Evolutionary conservation across 2,329 filamentous ascomycete species (phyloP).

Genomic region (Colletotrichum simmondsii): DNA sequence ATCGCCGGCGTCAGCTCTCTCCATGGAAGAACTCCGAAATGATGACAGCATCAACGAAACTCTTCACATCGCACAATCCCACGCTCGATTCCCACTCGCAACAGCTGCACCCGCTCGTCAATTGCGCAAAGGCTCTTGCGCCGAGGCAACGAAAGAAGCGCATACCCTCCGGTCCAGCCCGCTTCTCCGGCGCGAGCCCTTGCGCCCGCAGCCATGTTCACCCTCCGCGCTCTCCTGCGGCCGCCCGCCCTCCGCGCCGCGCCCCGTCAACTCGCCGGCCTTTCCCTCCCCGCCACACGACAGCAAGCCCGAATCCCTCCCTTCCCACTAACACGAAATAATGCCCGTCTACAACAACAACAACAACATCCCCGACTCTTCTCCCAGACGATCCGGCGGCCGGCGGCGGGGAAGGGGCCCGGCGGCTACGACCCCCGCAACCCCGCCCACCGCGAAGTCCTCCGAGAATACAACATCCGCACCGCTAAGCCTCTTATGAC

Average conservation of each 20-base stretch:
- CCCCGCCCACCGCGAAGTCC: conserved; percentile 17
- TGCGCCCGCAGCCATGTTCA: conserved; percentile 34
- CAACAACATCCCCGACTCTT: conserved; percentile 35
- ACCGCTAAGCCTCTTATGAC: conserved; percentile 47
- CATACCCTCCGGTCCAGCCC: neutral
- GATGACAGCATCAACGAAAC: conserved; percentile 19
- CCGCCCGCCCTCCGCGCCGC: conserved; percentile 21
- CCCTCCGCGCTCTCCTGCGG: conserved; percentile 37
- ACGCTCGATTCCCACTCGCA: neutral
- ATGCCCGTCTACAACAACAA: neutral
- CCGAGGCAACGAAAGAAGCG: neutral
- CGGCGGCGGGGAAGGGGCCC: neutral
- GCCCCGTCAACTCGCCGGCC: neutral
- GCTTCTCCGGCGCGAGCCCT: neutral
- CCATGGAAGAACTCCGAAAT: neutral
- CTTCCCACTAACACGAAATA: neutral
- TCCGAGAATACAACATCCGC: conserved; percentile 37
- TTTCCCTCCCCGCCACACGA: neutral
- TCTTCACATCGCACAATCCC: neutral
- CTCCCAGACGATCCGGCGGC: conserved; percentile 35
- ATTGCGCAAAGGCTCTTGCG: neutral
- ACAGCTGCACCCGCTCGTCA: neutral
- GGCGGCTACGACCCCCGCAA: conserved; percentile 18
- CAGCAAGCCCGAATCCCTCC: neutral
- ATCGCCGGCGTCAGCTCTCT: conserved; percentile 8